A percentile compares a stretch with the other conserved stretches of the same genome.
Conservation (phyloP, 768 basidiomycete genomes). For the Lanmaoa rubissima region DNA sequence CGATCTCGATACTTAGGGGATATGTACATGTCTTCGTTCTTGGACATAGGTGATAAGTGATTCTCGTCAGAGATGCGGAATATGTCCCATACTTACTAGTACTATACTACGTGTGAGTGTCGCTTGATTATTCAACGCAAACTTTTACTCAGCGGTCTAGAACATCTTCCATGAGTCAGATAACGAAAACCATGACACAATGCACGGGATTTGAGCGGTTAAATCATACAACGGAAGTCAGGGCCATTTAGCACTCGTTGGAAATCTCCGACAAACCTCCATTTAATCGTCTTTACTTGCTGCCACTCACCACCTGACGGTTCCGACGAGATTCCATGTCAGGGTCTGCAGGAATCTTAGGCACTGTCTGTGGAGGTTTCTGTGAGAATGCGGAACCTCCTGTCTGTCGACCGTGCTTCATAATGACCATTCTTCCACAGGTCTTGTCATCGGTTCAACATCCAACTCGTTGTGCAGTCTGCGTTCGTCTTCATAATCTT, state of each 20-base stretch:
- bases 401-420: background rate
- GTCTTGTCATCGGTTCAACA: slow-evolving; percentile 7
- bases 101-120: background rate
- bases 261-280: background rate
- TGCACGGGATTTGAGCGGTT: background rate
- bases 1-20: background rate
- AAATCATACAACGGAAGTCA: background rate
- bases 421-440: slow-evolving; percentile 1
- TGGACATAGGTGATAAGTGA: background rate
- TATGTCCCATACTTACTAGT: background rate
- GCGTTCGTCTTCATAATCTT: slow-evolving; percentile 8
- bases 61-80: background rate
- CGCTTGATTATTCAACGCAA: background rate
- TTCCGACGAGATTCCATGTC: slow-evolving; percentile 7
- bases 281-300: background rate
- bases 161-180: background rate
- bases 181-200: background rate
- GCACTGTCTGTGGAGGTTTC: slow-evolving; percentile 12
- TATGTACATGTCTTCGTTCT: background rate
- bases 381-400: slow-evolving; percentile 4
- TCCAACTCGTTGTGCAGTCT: slow-evolving; percentile 11
- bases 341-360: slow-evolving; percentile 1
- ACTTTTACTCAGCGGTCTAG: background rate
- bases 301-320: background rate
- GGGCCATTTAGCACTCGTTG: background rate